phyloP scores from a whole-genome alignment of 225 moss, liverwort and hornwort species.

The Ulota crispa region DNA sequence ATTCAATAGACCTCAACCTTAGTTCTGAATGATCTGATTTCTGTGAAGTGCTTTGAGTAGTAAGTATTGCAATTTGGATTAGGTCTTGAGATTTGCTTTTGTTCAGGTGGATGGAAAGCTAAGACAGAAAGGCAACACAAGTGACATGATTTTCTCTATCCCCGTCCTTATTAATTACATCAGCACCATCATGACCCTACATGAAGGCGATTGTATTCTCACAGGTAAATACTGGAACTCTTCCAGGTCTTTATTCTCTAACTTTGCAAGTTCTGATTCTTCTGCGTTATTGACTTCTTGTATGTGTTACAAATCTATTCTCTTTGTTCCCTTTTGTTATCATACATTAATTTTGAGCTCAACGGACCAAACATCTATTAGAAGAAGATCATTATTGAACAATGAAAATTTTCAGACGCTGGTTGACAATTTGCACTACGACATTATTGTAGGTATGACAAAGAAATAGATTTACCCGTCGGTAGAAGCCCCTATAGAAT shows the following conservation, averaged over 20 bases:
- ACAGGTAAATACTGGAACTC: constrained; percentile 50
- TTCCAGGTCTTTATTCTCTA: neutral
- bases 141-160: constrained; percentile 85
- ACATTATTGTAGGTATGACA: neutral
- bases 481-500: too few species aligned
- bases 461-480: too few species aligned
- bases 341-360: neutral
- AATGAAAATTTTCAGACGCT: neutral
- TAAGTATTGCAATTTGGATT: neutral
- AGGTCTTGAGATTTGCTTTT: constrained; percentile 12
- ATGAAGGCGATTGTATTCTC: constrained; percentile 81
- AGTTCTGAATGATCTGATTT: constrained; percentile 6
- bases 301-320: neutral
- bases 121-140: constrained; percentile 79
- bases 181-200: constrained; percentile 79
- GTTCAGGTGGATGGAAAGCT: constrained; percentile 78
- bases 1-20: neutral
- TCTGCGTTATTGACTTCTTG: neutral
- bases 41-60: neutral
- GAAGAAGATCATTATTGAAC: neutral
- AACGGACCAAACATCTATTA: neutral
- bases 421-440: neutral
- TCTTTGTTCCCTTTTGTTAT: neutral
- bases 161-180: constrained; percentile 70
- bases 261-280: neutral